Base-by-base conservation (phyloP, 306 rosid species). In the Calophaca sinica region DNA sequence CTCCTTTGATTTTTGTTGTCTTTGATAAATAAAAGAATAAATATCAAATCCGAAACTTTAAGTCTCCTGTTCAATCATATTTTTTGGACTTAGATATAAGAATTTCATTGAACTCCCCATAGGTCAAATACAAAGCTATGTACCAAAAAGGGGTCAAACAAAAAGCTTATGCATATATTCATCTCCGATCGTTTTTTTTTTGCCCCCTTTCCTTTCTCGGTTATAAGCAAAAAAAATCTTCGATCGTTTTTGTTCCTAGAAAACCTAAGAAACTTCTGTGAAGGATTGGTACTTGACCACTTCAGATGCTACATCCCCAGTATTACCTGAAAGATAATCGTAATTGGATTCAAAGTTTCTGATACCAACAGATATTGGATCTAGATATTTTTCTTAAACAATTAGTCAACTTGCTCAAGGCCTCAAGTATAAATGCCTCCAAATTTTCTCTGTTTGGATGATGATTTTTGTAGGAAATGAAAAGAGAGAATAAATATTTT, bases 381-480 rank as follows among this genome's bases (percentile, higher is more conserved):
- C 12, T 14, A 53, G 79, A 72, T 79, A 72, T 79, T 64, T 62
- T 59, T 65, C 74, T 44, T 20, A 36, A 35, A 7, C 38, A 63
- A 44, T 36, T 36, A 14, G 61, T 14, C 73, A 55, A 72, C 54
- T 72, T 73, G 48, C 13, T 58, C 45, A 67, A 15, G 12, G 42
- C 5, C 12, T 33, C 61, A 79, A 82, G 87, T 60, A 88, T 84
- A 82, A 81, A 81, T 85, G 78, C 81, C 70, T 58, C 35, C 9
- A 7, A 74, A 13, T 28, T 52, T 54, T 57, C 14, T 39, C 13
- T 35, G 29, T 35, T 35, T 60, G 66, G 29, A 38, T 62, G 9
- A n/a, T 35, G 11, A 33, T 0, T n/a, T 33, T 60, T 35, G 5
- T n/a, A 35, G 46, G 13, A 45, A 45, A 45, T 3, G 9, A 42